Evolutionary conservation across 2,329 filamentous ascomycete genomes (phyloP), one percentile per base, ranked within the genome.

Genomic region (Nakataea oryzae): DNA sequence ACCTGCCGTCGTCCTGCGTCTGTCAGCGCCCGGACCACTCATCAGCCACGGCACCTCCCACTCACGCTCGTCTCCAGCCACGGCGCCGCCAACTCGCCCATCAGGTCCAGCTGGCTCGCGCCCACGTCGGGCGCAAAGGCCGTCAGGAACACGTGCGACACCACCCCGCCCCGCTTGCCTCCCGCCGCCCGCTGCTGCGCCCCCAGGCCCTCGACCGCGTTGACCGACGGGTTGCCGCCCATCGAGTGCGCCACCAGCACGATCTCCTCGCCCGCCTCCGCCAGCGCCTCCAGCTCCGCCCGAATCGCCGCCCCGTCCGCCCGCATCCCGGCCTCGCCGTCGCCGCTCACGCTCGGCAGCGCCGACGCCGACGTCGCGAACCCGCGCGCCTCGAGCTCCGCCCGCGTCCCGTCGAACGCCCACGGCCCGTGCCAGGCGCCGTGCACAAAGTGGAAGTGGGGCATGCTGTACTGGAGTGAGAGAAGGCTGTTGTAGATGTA

Each of bases 341-440:
- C 66, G 5, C 75, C 67, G 54, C 71, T 72, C 55, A 75, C 69
- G 2, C 70, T 70, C 9, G 74, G 71, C 4, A 73, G 71, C 30
- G 73, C 67, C 11, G 70, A 71, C 17, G 21, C 41, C 54, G 68
- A 67, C 0, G 71, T 70, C 9, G 68, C 59, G 63, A 72, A 76
- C 3, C 72, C 75, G n/a, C 69, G 66, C 3, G 56, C 61, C 11
- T 70, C 61, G 7, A 78, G 73, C 11, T 65, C 67, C 17, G 69
- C 63, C 13, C 69, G 69, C 2, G 74, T 65, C 2, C 64, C 62
- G 32, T 71, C 64, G 60, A 71, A 78, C 62, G 69, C 66, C 29
- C 63, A 61, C 3, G 74, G 69, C 1, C 64, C 65, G 60, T 76
- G 68, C 74, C 75, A 78, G 17, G 74, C 75, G 17, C 76, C 76